phyloP scores from a whole-genome alignment of 192 early-diverging fungal genomes.

The Piromyces sp. region DNA sequence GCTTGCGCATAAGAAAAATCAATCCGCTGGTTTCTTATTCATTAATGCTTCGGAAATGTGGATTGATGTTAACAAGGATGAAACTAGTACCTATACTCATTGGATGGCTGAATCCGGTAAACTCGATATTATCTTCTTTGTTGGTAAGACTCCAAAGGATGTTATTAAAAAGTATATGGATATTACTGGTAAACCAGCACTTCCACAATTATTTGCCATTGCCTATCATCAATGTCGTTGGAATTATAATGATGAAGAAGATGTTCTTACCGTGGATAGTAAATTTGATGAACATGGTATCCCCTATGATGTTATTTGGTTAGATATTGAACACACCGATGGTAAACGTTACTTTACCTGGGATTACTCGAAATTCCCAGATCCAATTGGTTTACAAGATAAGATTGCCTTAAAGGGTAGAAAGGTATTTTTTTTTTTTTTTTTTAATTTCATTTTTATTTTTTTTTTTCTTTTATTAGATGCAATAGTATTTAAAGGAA shows the following conservation, averaged over 20 bases:
- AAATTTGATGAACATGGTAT: slow-evolving; percentile 81
- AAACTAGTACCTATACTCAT: slow-evolving; percentile 45
- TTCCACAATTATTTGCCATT: slow-evolving; percentile 79
- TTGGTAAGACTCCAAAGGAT: slow-evolving; percentile 47
- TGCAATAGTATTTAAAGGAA: too few species aligned
- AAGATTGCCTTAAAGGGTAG: slow-evolving; percentile 50
- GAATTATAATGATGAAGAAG: slow-evolving; percentile 88
- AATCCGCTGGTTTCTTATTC: slow-evolving; percentile 68
- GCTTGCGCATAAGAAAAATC: slow-evolving; percentile 63
- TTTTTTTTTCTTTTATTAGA: too few species aligned
- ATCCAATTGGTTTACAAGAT: slow-evolving; percentile 68
- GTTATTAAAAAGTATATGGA: slow-evolving; percentile 52
- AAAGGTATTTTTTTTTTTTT: too few species aligned
- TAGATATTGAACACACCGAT: slow-evolving; percentile 99
- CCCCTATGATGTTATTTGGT: slow-evolving; percentile 95
- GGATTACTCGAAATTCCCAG: slow-evolving; percentile 80
- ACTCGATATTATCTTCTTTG: slow-evolving; percentile 64
- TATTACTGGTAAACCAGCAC: slow-evolving; percentile 59
- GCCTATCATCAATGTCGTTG: slow-evolving; percentile 96
- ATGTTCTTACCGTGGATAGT: slow-evolving; percentile 67
- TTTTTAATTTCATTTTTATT: too few species aligned
- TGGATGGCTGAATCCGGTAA: slow-evolving; percentile 88
- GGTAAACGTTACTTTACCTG: slow-evolving; percentile 96
- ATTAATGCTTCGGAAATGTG: slow-evolving; percentile 94
- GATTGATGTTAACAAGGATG: slow-evolving; percentile 76